Percentiles rank a stretch among this genome's conserved stretches.
Evolutionary conservation across 2,329 filamentous ascomycete species (phyloP).

Genomic region (Exophiala oligosperma): DNA sequence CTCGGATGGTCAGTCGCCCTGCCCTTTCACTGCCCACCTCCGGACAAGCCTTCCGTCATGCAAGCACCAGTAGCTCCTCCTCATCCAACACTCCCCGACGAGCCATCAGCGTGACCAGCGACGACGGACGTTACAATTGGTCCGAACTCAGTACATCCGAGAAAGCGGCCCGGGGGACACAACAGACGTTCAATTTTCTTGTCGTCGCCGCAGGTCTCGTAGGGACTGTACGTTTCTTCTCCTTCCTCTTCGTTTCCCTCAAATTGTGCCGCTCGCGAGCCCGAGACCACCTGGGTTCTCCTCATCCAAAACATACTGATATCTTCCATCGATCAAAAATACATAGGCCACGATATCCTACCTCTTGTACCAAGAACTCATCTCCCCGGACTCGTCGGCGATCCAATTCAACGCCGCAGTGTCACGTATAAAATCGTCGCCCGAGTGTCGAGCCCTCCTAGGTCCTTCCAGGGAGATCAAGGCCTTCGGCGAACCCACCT

Average conservation of each 20-base stretch:
- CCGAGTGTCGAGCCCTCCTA: constrained; percentile 69
- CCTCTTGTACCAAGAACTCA: constrained; percentile 78
- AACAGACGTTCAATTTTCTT: constrained; percentile 86
- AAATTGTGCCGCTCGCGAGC: no score
- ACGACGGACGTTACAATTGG: constrained; percentile 83
- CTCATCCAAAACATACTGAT: no score
- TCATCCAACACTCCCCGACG: constrained; percentile 53
- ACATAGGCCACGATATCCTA: constrained; percentile 72
- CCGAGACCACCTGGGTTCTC: no score
- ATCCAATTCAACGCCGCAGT: constrained; percentile 86
- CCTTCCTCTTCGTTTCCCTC: no score
- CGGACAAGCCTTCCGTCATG: constrained; percentile 3
- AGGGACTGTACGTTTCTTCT: constrained; percentile 62
- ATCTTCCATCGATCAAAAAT: no score
- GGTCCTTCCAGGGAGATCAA: constrained; percentile 73
- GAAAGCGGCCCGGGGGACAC: constrained; percentile 80
- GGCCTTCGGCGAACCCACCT: constrained; percentile 78
- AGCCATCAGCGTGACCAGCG: constrained; percentile 79
- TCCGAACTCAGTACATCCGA: constrained; percentile 70
- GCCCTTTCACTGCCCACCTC: neutral
- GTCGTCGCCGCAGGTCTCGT: constrained; percentile 73
- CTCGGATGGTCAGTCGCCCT: no score
- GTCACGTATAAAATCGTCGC: constrained; percentile 71
- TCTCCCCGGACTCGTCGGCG: constrained; percentile 81
- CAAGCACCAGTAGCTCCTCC: constrained; percentile 28